Evolutionary conservation across 1,139 yeast species (phyloP).

Genomic region (Kodamaea fungicola): DNA sequence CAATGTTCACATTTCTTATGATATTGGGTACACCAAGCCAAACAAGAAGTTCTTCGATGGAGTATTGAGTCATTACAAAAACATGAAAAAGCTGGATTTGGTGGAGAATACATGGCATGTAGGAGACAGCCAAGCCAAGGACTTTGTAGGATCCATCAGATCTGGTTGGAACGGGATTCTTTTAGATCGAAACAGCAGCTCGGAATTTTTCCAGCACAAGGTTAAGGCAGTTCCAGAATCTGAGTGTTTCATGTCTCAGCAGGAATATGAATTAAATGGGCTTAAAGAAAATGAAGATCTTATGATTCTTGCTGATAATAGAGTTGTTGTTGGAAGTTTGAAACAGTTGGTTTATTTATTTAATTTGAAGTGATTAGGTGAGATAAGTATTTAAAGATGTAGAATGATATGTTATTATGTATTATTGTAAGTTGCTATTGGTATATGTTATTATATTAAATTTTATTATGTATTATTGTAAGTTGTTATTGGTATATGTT

Average conservation of each 20-base stretch:
- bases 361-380: background rate
- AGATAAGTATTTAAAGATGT: too few species aligned
- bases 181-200: constrained; percentile 38
- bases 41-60: constrained; percentile 41
- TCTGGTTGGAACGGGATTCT: constrained; percentile 65
- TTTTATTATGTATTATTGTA: too few species aligned
- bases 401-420: too few species aligned
- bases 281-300: constrained; percentile 7
- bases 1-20: constrained; percentile 50
- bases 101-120: constrained; percentile 52
- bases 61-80: constrained; percentile 16
- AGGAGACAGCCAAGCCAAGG: constrained; percentile 59
- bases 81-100: constrained; percentile 2
- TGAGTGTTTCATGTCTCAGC: constrained; percentile 9
- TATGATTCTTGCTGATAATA: constrained; percentile 30
- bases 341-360: constrained; percentile 17
- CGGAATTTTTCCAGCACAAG: constrained; percentile 18
- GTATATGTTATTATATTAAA: too few species aligned
- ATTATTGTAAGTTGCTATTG: too few species aligned
- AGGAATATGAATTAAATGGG: constrained; percentile 4
- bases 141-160: constrained; percentile 46
- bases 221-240: constrained; percentile 6
- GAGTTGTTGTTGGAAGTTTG: constrained; percentile 31
- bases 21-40: constrained; percentile 54
- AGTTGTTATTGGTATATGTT: too few species aligned